Conservation (phyloP, 805 yeast genomes). For the Suhomyces sp. region DNA sequence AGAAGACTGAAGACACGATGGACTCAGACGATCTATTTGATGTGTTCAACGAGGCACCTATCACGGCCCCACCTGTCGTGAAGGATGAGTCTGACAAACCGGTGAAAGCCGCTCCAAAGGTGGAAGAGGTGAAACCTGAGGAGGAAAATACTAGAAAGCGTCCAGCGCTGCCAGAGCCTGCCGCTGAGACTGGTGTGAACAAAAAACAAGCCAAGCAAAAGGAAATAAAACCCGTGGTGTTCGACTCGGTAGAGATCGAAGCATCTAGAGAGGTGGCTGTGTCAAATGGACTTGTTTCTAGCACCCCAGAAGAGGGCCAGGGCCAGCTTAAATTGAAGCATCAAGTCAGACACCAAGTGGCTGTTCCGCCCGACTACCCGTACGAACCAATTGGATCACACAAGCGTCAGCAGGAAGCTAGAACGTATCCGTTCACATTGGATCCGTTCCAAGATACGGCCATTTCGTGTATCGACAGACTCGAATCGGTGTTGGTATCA, state of each 20-base stretch:
- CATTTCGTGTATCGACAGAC: slow-evolving; percentile 90
- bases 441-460: slow-evolving; percentile 99
- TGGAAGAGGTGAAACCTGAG: slow-evolving; percentile 25
- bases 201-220: slow-evolving; percentile 17
- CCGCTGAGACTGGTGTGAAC: neutral
- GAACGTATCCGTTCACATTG: slow-evolving; percentile 85
- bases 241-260: slow-evolving; percentile 84
- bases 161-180: slow-evolving; percentile 3
- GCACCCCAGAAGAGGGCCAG: slow-evolving; percentile 30
- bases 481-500: slow-evolving; percentile 91
- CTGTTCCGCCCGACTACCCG: slow-evolving; percentile 87
- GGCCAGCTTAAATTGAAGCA: slow-evolving; percentile 69
- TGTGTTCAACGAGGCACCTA: slow-evolving; percentile 58
- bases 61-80: slow-evolving; percentile 25
- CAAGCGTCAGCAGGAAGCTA: slow-evolving; percentile 71
- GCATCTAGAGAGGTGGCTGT: slow-evolving; percentile 87
- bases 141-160: slow-evolving; percentile 14
- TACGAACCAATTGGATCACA: slow-evolving; percentile 88
- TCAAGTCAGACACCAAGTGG: slow-evolving; percentile 97
- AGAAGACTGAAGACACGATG: slow-evolving; percentile 14
- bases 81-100: slow-evolving; percentile 9
- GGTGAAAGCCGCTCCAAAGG: neutral
- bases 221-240: slow-evolving; percentile 67
- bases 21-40: slow-evolving; percentile 57
- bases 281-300: slow-evolving; percentile 62